Base-by-base conservation (phyloP, 192 early-diverging fungal genomes). In the Rhizophagus sp. region DNA sequence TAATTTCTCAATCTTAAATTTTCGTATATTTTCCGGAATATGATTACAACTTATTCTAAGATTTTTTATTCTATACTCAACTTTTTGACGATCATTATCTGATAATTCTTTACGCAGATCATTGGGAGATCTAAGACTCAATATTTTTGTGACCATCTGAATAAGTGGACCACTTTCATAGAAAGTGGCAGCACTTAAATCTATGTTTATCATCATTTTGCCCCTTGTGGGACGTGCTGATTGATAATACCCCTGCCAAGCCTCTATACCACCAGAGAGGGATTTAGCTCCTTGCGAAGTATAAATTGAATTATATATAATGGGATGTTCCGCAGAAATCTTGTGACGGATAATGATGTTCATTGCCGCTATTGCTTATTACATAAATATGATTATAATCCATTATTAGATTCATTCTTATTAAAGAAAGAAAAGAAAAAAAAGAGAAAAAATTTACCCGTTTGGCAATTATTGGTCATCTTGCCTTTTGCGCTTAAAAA, bases 191-290 rank as follows among this genome's bases (percentile, higher is more conserved):
- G 92, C 88, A 5, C 87, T 88, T 0, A 93, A 88, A 83, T 94
- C 93, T 44, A 92, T 78, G 66, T 94, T 94, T 19, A 94, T 88
- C 82, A 90, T 87, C 81, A 94, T 89, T 15, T 78, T 81, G 1
- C 82, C 88, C 86, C 50, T 12, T 49, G 39, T 57, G 0, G 17
- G 95, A 10, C 93, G 88, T 50, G 96, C 89, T 41, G 93, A 94
- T 70, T 97, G 95, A 76, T 95, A 96, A 82, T 93, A 96, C 24
- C 97, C 97, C 78, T 92, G 91, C 97, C 96, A 97, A 8, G 96
- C 89, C 86, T 97, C 94, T 24, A 92, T 88, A 33, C 96, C 96
- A 63, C 94, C 92, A 8, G 2, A 0, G 80, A 83, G 0, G 89
- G 88, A 25, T 68, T 73, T 44, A 4, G 83, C 81, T 65, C 86